phyloP scores from a whole-genome alignment of 352 stramenopile species.

The Pythium insidiosum region DNA sequence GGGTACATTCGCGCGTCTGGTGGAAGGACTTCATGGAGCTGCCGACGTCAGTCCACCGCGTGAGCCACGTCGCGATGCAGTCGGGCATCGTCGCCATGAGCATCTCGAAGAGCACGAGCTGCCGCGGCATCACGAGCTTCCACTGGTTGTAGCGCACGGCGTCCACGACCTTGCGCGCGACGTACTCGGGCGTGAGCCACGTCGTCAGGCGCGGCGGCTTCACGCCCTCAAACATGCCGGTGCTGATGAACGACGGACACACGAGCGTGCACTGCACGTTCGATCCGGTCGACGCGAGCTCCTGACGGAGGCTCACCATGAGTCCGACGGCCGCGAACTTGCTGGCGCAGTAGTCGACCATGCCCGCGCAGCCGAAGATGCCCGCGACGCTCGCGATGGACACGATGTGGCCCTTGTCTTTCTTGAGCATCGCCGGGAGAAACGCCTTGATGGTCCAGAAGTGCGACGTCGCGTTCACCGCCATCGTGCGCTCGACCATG shows the following conservation, averaged over 20 bases:
- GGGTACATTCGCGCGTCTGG: too few species aligned
- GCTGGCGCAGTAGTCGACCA: conserved; percentile 38
- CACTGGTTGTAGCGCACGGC: conserved; percentile 23
- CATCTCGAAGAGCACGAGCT: conserved; percentile 12
- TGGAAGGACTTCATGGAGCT: conserved; percentile 17
- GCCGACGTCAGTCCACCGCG: conserved; percentile 9
- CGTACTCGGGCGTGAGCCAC: conserved; percentile 19
- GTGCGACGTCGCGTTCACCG: conserved; percentile 34
- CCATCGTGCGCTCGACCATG: conserved; percentile 28
- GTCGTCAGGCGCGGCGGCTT: conserved; percentile 11
- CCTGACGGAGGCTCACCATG: conserved; percentile 28
- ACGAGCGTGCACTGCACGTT: conserved; percentile 23
- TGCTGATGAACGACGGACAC: conserved; percentile 32
- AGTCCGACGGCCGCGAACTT: conserved; percentile 33
- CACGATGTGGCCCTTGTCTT: conserved; percentile 31
- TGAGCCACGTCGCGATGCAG: conserved; percentile 10
- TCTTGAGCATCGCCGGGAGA: conserved; percentile 29
- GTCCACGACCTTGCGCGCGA: conserved; percentile 18
- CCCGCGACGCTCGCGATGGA: conserved; percentile 32
- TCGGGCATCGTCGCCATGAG: conserved; percentile 13
- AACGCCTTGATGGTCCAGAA: conserved; percentile 40
- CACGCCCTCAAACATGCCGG: conserved; percentile 34
- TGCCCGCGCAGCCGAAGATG: conserved; percentile 21
- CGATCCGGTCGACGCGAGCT: conserved; percentile 19
- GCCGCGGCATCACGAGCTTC: conserved; percentile 17